Evolutionary conservation across 345 rosid species (phyloP).

Genomic region (Populus ilicifolia): DNA sequence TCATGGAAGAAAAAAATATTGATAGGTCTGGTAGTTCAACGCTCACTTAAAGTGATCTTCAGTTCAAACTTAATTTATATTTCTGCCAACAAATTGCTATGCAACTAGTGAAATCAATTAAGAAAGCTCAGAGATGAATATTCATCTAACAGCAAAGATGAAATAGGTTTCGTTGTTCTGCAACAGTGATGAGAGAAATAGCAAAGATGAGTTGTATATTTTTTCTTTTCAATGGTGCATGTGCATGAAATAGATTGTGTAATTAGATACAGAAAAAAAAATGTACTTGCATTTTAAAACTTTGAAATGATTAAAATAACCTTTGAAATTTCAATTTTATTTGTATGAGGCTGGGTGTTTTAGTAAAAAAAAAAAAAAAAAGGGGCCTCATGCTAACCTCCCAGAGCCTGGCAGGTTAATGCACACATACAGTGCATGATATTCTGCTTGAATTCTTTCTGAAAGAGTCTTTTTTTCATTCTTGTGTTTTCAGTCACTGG

Average conservation of each 20-base stretch:
- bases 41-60: background rate
- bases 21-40: background rate
- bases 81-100: background rate
- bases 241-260: background rate
- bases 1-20: background rate
- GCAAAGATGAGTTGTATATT: background rate
- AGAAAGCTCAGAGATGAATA: background rate
- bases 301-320: background rate
- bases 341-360: background rate
- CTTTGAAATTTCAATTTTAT: background rate
- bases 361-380: background rate
- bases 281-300: background rate
- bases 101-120: background rate
- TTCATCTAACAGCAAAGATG: background rate
- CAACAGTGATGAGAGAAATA: background rate
- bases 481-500: conserved; percentile 71
- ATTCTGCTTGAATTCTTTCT: conserved; percentile 22
- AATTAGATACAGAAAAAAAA: background rate
- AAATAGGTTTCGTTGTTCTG: background rate
- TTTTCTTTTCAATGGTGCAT: background rate
- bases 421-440: background rate
- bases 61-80: background rate
- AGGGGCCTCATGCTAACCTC: background rate
- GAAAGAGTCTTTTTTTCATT: conserved; percentile 25
- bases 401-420: background rate